Evolutionary conservation across 805 yeast genomes (phyloP), one percentile per base, ranked within the genome.

Genomic region (Jamesozyma rosinii): DNA sequence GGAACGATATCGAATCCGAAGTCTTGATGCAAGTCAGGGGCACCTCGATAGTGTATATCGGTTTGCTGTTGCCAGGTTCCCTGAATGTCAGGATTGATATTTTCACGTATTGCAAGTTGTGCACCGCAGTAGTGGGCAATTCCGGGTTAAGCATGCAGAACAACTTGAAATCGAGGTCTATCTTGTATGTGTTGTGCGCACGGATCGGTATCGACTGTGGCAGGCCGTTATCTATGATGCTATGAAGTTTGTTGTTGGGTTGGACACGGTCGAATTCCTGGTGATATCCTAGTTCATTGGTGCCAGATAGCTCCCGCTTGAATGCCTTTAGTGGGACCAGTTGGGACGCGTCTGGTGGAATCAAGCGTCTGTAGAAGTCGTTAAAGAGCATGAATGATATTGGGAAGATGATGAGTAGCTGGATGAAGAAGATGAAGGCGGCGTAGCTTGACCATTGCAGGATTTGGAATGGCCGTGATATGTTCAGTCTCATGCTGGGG

Each of bases 401-500:
- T 4, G 66, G 66, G 21, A 54, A 45, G 14, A 61, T 49, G 5
- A 61, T 32, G 20, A 54, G 14, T 2, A 60, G 2, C 35, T 60
- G 54, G 17, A 59, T 48, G 5, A 51, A 18, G 10, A 55, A 41
- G 8, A 54, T 27, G 2, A 49, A 19, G 2, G 49, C 21, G 2
- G 48, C 18, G 30, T 60, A 59, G 1, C 51, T 40, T 20, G 52
- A 44, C 61, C 62, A 58, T 53, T 60, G 63, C 9, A 57, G 40
- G 38, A 53, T 30, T 42, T 57, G 60, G 10, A 60, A 48, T n/a
- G 64, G 63, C 15, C 47, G 45, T 6, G 61, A 45, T 10, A 61
- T 26, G 43, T 61, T 58, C 9, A 61, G 29, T 32, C 47, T 47
- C 65, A 61, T 60, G n/a, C n/a, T n/a, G n/a, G n/a, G n/a, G n/a